Evolutionary conservation across 768 basidiomycete species (phyloP).

Genomic region (Nevesoporus exiguus): DNA sequence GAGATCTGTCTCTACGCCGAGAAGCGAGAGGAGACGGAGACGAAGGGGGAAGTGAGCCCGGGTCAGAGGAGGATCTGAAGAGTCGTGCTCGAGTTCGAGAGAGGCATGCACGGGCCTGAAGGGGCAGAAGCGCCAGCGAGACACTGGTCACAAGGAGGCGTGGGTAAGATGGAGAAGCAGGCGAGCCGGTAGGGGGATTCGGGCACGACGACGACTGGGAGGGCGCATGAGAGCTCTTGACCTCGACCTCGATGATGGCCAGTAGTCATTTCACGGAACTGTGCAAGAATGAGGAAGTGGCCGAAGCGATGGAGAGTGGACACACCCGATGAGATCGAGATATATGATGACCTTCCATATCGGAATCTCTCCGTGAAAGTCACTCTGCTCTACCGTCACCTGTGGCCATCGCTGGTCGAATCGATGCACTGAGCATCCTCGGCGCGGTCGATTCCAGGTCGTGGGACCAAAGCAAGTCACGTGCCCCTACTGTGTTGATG

Average conservation of each 20-base stretch:
- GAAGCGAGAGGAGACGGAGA: conserved; percentile 47
- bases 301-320: neutral
- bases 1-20: conserved; percentile 53
- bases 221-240: no score
- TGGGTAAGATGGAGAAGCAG: neutral
- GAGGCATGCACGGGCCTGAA: neutral
- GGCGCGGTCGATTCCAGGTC: no score
- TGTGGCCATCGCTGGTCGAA: no score
- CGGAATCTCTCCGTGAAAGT: conserved; percentile 53
- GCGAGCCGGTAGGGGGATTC: neutral
- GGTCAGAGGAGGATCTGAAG: conserved; percentile 19
- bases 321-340: conserved; percentile 63
- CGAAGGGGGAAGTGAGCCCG: conserved; percentile 26
- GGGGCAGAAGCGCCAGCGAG: neutral
- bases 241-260: conserved; percentile 46
- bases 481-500: conserved; percentile 5
- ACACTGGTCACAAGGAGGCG: neutral
- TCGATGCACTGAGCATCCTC: no score
- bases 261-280: conserved; percentile 60
- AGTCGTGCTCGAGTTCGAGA: neutral
- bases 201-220: neutral
- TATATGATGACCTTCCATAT: conserved; percentile 67
- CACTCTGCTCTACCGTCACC: no score
- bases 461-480: no score
- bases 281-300: neutral